A percentile compares a stretch with the other conserved stretches of the same genome.
These are phyloP conservation scores for Davidsoniella eucalypti DNA, from an alignment of 2,329 filamentous ascomycete species.

Conservation along the genomic window DNA sequence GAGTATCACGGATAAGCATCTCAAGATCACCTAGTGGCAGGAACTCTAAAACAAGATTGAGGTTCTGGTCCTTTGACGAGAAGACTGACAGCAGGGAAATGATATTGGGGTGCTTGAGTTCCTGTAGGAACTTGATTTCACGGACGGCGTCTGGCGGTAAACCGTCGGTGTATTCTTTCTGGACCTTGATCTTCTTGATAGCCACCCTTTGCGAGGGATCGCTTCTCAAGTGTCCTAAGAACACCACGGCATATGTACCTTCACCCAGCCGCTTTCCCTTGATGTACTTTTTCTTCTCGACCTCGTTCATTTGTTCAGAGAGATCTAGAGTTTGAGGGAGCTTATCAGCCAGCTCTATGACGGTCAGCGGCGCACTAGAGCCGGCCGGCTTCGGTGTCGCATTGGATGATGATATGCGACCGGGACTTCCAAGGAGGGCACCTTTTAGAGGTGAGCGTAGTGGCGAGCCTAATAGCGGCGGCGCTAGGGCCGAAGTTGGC, in stretches of 20 bases:
- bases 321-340: constrained; percentile 30
- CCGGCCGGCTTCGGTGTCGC: constrained; percentile 8
- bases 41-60: constrained; percentile 90
- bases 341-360: constrained; percentile 10
- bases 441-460: constrained; percentile 8
- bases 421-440: constrained; percentile 17
- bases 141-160: constrained; percentile 89
- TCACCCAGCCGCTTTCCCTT: constrained; percentile 89
- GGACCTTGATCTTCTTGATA: constrained; percentile 84
- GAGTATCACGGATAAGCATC: constrained; percentile 76
- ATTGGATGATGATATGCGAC: constrained; percentile 18
- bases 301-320: constrained; percentile 70
- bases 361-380: background rate
- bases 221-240: constrained; percentile 62
- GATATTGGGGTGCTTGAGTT: constrained; percentile 88
- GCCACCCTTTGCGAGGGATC: constrained; percentile 65
- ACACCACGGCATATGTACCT: constrained; percentile 94
- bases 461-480: constrained; percentile 8
- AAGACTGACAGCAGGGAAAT: constrained; percentile 87
- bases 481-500: constrained; percentile 17
- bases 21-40: constrained; percentile 88
- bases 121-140: constrained; percentile 88
- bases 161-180: constrained; percentile 75
- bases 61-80: constrained; percentile 88
- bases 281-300: constrained; percentile 74